These are phyloP conservation scores for Candida sp. DNA, from an alignment of 1,139 yeast species.

Conservation along the genomic window DNA sequence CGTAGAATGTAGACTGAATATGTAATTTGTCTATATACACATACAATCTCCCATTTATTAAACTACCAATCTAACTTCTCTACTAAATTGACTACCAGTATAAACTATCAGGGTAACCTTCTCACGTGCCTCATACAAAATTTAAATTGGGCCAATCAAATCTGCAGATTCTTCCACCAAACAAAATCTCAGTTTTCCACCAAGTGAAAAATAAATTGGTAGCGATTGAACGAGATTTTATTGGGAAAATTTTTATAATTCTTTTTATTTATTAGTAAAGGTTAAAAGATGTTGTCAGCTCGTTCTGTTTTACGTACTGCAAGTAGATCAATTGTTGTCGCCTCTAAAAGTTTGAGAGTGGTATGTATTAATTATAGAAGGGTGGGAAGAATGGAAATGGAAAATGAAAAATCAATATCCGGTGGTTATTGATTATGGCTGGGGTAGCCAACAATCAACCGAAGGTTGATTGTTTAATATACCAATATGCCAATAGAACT, in stretches of 20 bases:
- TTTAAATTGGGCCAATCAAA: not conserved
- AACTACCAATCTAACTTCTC: not conserved
- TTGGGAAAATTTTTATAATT: not conserved
- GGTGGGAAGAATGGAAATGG: not conserved
- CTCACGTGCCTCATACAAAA: not conserved
- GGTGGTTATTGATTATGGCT: no score
- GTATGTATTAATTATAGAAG: conserved; percentile 44
- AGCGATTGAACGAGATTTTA: not conserved
- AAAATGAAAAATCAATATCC: not conserved
- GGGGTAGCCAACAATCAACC: no score
- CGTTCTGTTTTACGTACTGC: conserved; percentile 84
- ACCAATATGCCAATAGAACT: no score
- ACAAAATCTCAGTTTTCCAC: not conserved
- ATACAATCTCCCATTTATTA: not conserved
- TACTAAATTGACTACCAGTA: not conserved
- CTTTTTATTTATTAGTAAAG: not conserved
- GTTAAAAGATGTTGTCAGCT: conserved; percentile 61
- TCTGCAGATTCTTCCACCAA: not conserved
- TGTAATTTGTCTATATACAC: no score
- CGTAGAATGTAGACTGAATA: no score
- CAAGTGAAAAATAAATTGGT: conserved; percentile 1
- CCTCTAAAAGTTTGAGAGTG: conserved; percentile 59
- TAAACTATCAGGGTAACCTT: not conserved
- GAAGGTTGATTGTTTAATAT: no score
- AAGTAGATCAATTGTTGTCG: conserved; percentile 72